Conservation (phyloP, 2,329 filamentous ascomycete species). For the Aureobasidium sp. region DNA sequence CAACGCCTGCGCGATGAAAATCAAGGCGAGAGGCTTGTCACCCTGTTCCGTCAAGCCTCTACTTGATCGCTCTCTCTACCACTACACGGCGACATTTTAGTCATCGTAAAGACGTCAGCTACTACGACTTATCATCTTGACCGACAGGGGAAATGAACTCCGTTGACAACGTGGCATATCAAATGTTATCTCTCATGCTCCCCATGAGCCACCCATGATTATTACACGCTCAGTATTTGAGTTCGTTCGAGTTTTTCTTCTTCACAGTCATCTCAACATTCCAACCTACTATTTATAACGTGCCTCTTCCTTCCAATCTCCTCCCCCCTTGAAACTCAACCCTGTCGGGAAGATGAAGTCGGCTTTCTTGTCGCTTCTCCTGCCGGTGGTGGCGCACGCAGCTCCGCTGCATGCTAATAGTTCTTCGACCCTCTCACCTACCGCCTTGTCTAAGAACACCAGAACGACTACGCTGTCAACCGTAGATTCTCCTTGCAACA, state of each 20-base stretch:
- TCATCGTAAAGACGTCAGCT: no score
- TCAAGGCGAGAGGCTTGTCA: conserved; percentile 56
- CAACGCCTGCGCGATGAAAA: conserved; percentile 66
- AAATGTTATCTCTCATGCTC: background rate
- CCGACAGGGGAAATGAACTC: background rate
- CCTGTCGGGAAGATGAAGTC: background rate
- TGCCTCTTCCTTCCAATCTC: background rate
- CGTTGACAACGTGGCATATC: background rate
- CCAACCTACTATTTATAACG: background rate
- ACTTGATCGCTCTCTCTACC: background rate
- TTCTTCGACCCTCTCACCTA: background rate
- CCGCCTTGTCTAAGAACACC: background rate
- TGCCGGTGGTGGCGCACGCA: background rate
- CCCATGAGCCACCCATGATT: background rate
- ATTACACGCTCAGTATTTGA: background rate
- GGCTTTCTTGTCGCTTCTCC: background rate
- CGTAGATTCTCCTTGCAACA: background rate
- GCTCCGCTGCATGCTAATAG: background rate
- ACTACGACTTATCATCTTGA: no score
- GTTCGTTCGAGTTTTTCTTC: background rate
- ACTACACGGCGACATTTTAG: background rate
- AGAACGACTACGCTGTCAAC: background rate
- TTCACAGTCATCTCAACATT: background rate
- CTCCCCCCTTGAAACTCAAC: background rate
- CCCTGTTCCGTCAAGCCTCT: conserved; percentile 57